Evolutionary conservation across 2,329 filamentous ascomycete species (phyloP).

Genomic region (Furcasterigmium furcatum): DNA sequence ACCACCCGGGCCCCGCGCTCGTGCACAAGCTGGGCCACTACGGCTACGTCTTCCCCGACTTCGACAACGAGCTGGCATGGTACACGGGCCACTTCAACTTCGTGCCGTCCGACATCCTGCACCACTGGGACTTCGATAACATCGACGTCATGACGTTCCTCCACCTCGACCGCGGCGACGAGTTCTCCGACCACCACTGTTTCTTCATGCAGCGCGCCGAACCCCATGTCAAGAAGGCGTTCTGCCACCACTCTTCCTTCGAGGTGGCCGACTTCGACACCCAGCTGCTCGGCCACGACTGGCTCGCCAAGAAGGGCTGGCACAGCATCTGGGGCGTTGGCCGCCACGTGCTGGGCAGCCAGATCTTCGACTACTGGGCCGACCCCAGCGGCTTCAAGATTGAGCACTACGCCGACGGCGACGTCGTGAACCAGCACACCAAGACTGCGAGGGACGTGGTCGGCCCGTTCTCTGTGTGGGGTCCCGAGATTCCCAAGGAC

Average conservation of each 20-base stretch:
- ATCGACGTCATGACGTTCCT: conserved; percentile 38
- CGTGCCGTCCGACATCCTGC: conserved; percentile 27
- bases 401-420: conserved; percentile 61
- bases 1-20: conserved; percentile 23
- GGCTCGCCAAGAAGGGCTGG: conserved; percentile 50
- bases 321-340: conserved; percentile 59
- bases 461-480: conserved; percentile 11
- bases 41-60: conserved; percentile 17
- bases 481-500: conserved; percentile 12
- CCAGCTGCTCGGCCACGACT: conserved; percentile 57
- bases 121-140: conserved; percentile 6
- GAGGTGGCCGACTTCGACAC: conserved; percentile 60
- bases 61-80: conserved; percentile 24
- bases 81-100: conserved; percentile 39
- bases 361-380: conserved; percentile 64
- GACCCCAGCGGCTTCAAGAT: conserved; percentile 51
- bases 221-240: conserved; percentile 5
- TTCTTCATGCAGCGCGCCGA: conserved; percentile 42
- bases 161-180: conserved; percentile 49
- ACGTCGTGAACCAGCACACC: conserved; percentile 53
- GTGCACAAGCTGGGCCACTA: conserved; percentile 32
- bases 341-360: conserved; percentile 54
- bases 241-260: conserved; percentile 21
- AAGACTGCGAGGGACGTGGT: conserved; percentile 15
- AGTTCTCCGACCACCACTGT: conserved; percentile 51